Conservation (phyloP, 768 basidiomycete genomes). For the Rhizopogon rudus region DNA sequence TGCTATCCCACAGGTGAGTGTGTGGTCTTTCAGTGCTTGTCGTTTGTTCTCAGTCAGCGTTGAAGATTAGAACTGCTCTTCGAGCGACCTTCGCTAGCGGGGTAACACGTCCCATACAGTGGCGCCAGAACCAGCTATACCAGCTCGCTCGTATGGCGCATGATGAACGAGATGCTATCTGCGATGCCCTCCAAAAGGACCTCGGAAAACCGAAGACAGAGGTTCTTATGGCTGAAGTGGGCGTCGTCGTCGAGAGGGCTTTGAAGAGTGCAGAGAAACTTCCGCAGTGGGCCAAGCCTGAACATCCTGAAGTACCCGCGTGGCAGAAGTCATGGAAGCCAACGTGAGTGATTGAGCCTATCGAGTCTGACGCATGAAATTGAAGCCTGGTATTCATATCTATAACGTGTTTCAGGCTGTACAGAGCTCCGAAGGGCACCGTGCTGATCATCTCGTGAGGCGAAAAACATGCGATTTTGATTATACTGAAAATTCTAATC, state of each 20-base stretch:
- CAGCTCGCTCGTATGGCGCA: slow-evolving; percentile 58
- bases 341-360: slow-evolving; percentile 18
- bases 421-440: slow-evolving; percentile 57
- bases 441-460: slow-evolving; percentile 58
- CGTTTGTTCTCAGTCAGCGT: background rate
- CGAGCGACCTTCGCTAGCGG: slow-evolving; percentile 46
- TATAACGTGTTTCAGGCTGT: slow-evolving; percentile 21
- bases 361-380: background rate
- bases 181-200: slow-evolving; percentile 39
- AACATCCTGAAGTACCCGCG: slow-evolving; percentile 29
- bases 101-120: slow-evolving; percentile 45
- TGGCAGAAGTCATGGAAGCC: slow-evolving; percentile 51
- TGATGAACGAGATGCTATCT: slow-evolving; percentile 53
- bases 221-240: slow-evolving; percentile 39
- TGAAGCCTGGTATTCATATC: background rate
- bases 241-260: slow-evolving; percentile 35
- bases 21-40: background rate
- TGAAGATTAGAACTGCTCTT: slow-evolving; percentile 33
- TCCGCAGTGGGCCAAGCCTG: slow-evolving; percentile 53
- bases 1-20: slow-evolving; percentile 20
- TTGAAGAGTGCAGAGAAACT: slow-evolving; percentile 43
- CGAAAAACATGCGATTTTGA: background rate
- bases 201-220: slow-evolving; percentile 40
- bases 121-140: slow-evolving; percentile 60
- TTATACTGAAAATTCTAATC: background rate